Base-by-base conservation (phyloP, 1,284 basidiomycete species). In the Ganoderma lingzhi region DNA sequence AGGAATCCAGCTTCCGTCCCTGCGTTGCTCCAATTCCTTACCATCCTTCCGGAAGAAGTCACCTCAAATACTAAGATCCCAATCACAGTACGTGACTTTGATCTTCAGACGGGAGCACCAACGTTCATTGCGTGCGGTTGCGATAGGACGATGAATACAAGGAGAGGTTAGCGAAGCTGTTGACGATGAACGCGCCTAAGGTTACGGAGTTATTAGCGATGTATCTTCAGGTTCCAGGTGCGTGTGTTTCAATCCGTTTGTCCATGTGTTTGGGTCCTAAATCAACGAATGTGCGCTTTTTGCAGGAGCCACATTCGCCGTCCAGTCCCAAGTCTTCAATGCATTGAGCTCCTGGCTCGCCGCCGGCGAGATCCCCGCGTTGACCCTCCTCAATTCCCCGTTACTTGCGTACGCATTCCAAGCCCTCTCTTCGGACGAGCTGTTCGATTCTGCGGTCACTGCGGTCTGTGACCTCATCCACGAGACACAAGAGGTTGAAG, bases 401-500 rank as follows among this genome's bases (percentile, higher is more conserved):
- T 86, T 99, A n/a, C 93, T 99, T 77, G 82, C 86, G 12, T 92
- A 91, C 76, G 88, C 93, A 17, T 98, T 98, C 78, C 90, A 94
- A 70, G 94, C 96, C 3, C 86, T 99, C 28, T 86, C 86, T 12
- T 93, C 93, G 1, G 95, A 98, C 39, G 87, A 90, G 61, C 87
- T 99, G 12, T 99, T 99, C 78, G 98, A 99, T 77, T 82, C 92
- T 2, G 96, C 96, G 0, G 95, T 97, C 53, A 95, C 98, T 74
- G 92, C 95, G 56, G 86, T 99, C 65, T 97, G 96, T 81, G 96
- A 98, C 78, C 83, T 99, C 73, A 97, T 99, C 70, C 96, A 99
- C 81, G 98, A 99, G 80, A 99, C 98, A 0, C 97, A 99, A 81
- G 98, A 99, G 81, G 87, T 98, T 35, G 92, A 98, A 72, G 97